Conservation (phyloP, 495 filamentous ascomycete genomes). For the Talaromyces proteolyticus region DNA sequence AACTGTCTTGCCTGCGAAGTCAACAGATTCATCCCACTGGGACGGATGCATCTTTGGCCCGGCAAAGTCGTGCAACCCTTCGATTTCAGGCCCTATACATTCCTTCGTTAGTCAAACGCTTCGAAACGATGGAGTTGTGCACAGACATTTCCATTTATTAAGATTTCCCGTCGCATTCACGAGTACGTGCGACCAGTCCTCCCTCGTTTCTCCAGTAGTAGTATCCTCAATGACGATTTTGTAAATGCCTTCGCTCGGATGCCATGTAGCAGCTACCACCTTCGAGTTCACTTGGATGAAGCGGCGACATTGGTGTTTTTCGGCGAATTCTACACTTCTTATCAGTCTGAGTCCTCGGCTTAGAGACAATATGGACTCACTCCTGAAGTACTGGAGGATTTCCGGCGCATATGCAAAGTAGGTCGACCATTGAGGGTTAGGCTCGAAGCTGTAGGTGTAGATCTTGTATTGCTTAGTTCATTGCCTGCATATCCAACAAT, state of each 20-base stretch:
- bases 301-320: conserved; percentile 24
- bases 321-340: no score
- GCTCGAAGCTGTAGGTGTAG: no score
- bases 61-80: conserved; percentile 44
- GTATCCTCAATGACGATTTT: conserved; percentile 30
- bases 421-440: conserved; percentile 55
- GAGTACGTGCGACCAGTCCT: conserved; percentile 47
- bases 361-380: no score
- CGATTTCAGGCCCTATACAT: conserved; percentile 49
- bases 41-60: conserved; percentile 53
- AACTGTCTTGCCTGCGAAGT: conserved; percentile 35
- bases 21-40: conserved; percentile 35
- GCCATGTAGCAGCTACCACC: conserved; percentile 31
- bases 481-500: no score
- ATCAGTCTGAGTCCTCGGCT: no score
- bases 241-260: conserved; percentile 37
- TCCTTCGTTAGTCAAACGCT: no score
- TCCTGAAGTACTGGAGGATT: conserved; percentile 55
- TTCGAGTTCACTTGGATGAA: conserved; percentile 35
- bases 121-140: no score
- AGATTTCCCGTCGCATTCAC: conserved; percentile 51
- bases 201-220: not conserved
- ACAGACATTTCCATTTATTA: conserved; percentile 37
- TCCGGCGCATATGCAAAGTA: conserved; percentile 52
- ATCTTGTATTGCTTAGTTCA: no score